Conservation (phyloP, 2,329 filamentous ascomycete genomes). For the Aspergillus clavatus region DNA sequence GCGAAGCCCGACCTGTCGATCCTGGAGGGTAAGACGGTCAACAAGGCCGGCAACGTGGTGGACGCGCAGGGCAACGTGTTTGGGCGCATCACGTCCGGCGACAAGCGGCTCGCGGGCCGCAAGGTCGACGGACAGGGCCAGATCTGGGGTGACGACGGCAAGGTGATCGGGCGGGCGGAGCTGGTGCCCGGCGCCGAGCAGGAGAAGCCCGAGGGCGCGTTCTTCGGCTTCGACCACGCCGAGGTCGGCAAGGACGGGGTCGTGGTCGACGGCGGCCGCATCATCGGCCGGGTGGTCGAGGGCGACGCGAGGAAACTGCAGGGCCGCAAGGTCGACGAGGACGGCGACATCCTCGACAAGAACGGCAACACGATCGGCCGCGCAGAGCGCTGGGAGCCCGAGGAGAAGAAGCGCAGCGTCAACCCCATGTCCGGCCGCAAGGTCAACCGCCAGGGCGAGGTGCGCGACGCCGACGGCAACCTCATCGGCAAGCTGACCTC, state of each 20-base stretch:
- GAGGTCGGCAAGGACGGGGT: constrained; percentile 56
- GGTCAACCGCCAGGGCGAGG: constrained; percentile 50
- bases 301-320: constrained; percentile 61
- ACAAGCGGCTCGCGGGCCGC: constrained; percentile 54
- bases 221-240: constrained; percentile 56
- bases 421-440: constrained; percentile 55
- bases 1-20: constrained; percentile 52
- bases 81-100: constrained; percentile 55
- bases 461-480: constrained; percentile 44
- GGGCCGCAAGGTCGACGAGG: constrained; percentile 62
- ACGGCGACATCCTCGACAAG: constrained; percentile 64
- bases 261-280: constrained; percentile 43
- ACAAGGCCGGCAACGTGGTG: constrained; percentile 60
- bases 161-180: constrained; percentile 56
- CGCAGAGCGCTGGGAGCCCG: constrained; percentile 64
- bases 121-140: constrained; percentile 60
- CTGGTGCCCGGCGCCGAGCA: constrained; percentile 50
- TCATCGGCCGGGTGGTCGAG: constrained; percentile 55
- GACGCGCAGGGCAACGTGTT: constrained; percentile 56
- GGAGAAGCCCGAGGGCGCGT: constrained; percentile 50
- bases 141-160: constrained; percentile 60
- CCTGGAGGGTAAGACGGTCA: constrained; percentile 59
- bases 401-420: constrained; percentile 50
- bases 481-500: constrained; percentile 44
- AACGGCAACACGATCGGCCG: constrained; percentile 63